Evolutionary conservation across 2,329 filamentous ascomycete genomes (phyloP).

Genomic region (Fusarium azukiicola): DNA sequence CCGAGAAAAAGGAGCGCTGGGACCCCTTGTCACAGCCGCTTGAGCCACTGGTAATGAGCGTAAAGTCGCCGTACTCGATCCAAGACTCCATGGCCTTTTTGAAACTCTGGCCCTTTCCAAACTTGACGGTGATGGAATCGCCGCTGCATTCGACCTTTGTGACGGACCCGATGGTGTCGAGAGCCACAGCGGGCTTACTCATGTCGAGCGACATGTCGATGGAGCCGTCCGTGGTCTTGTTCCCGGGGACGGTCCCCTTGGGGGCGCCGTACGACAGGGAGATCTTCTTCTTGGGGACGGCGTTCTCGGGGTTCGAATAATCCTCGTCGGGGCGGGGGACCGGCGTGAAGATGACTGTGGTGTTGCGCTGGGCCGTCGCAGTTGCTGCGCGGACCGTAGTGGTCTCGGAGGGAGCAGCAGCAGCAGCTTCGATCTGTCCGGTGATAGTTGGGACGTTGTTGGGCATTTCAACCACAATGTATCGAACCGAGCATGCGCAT

Average conservation of each 20-base stretch:
- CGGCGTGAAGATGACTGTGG: constrained; percentile 35
- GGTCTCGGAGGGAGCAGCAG: neutral
- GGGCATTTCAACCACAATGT: constrained; percentile 27
- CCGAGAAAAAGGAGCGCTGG: constrained; percentile 65
- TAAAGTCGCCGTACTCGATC: constrained; percentile 48
- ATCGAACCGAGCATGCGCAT: constrained; percentile 15
- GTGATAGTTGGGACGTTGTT: neutral
- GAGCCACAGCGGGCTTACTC: constrained; percentile 42
- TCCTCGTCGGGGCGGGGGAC: constrained; percentile 32
- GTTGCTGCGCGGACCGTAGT: constrained; percentile 8
- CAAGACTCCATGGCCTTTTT: constrained; percentile 36
- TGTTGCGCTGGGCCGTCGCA: constrained; percentile 16
- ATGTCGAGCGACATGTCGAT: constrained; percentile 44
- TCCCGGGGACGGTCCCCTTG: constrained; percentile 8
- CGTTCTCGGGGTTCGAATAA: constrained; percentile 28
- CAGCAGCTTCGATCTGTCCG: neutral
- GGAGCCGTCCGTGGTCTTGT: constrained; percentile 15
- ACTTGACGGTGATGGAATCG: constrained; percentile 35
- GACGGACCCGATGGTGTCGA: constrained; percentile 41
- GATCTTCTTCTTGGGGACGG: constrained; percentile 39
- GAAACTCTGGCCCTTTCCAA: constrained; percentile 32
- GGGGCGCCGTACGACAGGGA: constrained; percentile 33
- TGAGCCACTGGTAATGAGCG: constrained; percentile 67
- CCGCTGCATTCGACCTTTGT: constrained; percentile 34
- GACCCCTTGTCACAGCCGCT: constrained; percentile 64